Evolutionary conservation across 768 basidiomycete species (phyloP), one percentile per base, ranked within the genome.

Genomic region (Butyriboletus loyo): DNA sequence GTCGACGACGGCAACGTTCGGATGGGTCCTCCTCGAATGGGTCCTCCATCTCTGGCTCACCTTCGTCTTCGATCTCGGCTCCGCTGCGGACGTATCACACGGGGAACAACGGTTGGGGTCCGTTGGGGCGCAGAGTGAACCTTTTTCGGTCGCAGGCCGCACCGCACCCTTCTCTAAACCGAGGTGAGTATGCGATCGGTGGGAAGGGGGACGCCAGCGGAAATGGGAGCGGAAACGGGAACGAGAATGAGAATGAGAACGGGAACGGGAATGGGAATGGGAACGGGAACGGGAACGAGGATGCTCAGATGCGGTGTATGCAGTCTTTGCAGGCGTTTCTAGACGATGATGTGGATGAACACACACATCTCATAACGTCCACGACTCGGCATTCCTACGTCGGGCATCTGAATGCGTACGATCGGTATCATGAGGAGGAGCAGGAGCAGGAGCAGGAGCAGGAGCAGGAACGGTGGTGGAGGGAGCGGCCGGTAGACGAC

Each of bases 61-160:
- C 79, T 4, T 89, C 88, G 5, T 91, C 89, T 3, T 90, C 89
- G 36, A 86, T 92, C 56, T 92, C 89, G 35, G 90, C 80, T 1
- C 91, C 90, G 17, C 75, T 92, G 22, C 86, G 83, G 43, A 79
- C 82, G 25, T 77, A 75, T 54, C 70, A 83, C 50, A 76, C 80
- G 45, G 76, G 74, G 36, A 60, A 72, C 53, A 76, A 79, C 3
- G 76, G 76, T 2, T 88, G 83, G 81, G 82, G 78, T 6, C 80
- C 86, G 5, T 72, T 89, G 19, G 83, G 83, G 10, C 76, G 74
- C 63, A 78, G 86, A 42, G 77, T 87, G 24, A 74, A 65, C 47
- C 50, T 62, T 17, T 62, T 66, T 15, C 57, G 63, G 7, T 42
- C 58, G 21, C 69, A 57, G 14, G 5, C 27, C 15, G 21, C 46